Evolutionary conservation across 306 rosid genomes (phyloP), one percentile per base, ranked within the genome.

Genomic region (Pachyrhizus erosus): DNA sequence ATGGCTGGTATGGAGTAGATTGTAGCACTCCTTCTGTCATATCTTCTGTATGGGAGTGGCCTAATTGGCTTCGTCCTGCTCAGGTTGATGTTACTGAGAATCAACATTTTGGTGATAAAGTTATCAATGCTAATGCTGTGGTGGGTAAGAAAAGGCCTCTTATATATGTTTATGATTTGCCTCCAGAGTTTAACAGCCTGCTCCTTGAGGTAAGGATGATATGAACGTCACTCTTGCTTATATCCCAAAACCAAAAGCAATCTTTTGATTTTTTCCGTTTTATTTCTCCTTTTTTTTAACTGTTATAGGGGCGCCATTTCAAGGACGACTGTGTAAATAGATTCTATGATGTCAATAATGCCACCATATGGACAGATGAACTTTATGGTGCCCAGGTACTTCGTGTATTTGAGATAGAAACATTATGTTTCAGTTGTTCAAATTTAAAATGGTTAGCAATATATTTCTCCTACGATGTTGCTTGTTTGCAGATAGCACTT

Each of bases 1-100:
- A 79, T 88, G 98, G 98, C 58, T 95, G 98, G 98, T 91, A 91
- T 71, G 98, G 98, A 89, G 87, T 86, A 77, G 98, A 95, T 88
- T 95, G 98, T 85, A 95, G 97, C 80, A 83, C 82, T 80, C 98
- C 98, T 29, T 93, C 98, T 21, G 90, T 86, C 40, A 55, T 60
- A 34, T 88, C 90, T 17, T 90, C 98, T 37, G 64, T 91, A 81
- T 79, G 82, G 75, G 97, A 91, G 57, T 95, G 98, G 98, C 98
- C 98, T 49, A 81, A 76, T 74, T 93, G 97, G 98, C 93, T 93
- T 76, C 94, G 85, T 73, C 98, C 98, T 34, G 95, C 98, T 80
- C 87, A 40, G 34, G 54, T 95, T 73, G 90, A 93, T 75, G 84
- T 95, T 80, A 89, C 93, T 40, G 86, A 88, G 39, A 70, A 70